A percentile compares a stretch with the other conserved stretches of the same genome.
Conservation (phyloP, 2,329 filamentous ascomycete genomes). For the Ophiobolus disseminans region DNA sequence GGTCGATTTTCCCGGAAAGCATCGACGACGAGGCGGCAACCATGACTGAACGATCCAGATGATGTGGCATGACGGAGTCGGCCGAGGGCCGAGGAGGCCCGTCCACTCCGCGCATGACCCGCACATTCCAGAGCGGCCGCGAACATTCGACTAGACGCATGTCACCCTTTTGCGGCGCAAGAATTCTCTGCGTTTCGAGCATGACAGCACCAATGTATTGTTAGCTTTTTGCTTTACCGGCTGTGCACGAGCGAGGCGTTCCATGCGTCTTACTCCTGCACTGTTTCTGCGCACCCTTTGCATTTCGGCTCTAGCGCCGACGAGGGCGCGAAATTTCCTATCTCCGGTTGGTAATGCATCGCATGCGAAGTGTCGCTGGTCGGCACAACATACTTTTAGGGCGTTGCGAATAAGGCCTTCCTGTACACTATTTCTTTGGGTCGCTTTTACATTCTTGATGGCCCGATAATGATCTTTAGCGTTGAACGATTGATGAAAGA, state of each 20-base stretch:
- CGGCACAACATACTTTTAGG: background rate
- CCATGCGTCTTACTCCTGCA: background rate
- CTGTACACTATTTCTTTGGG: slow-evolving; percentile 1
- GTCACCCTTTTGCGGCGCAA: slow-evolving; percentile 13
- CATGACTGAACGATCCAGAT: slow-evolving; percentile 40
- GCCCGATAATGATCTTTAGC: slow-evolving; percentile 3
- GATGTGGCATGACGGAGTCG: slow-evolving; percentile 13
- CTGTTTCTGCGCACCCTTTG: background rate
- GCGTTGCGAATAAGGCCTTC: background rate
- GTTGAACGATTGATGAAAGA: slow-evolving; percentile 1
- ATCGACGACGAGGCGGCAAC: slow-evolving; percentile 52
- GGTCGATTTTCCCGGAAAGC: slow-evolving; percentile 78
- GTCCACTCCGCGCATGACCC: slow-evolving; percentile 7
- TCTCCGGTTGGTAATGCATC: background rate
- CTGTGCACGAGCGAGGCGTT: background rate
- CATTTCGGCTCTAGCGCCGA: background rate
- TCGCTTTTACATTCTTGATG: background rate
- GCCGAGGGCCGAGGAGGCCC: slow-evolving; percentile 23
- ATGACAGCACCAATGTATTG: slow-evolving; percentile 10
- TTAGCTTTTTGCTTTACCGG: background rate
- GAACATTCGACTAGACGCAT: slow-evolving; percentile 22
- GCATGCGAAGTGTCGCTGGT: slow-evolving; percentile 2
- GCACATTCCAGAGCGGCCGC: slow-evolving; percentile 33
- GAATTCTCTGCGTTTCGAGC: slow-evolving; percentile 9
- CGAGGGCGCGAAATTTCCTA: background rate